Evolutionary conservation across 768 basidiomycete species (phyloP), one percentile per base, ranked within the genome.

Genomic region (Pleurotus pulmonarius): DNA sequence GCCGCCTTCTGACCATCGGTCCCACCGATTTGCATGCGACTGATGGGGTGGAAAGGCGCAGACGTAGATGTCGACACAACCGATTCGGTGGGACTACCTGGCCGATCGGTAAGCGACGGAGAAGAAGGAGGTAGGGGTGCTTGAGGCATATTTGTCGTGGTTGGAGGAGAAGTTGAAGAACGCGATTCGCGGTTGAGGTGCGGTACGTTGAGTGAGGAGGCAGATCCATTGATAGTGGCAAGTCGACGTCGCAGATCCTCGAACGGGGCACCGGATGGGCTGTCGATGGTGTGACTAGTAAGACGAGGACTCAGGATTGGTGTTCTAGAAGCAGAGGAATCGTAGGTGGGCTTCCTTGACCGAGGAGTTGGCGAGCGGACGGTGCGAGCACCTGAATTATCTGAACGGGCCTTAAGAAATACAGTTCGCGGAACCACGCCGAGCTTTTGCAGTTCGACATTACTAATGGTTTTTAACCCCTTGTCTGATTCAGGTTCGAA

Each of bases 341-440:
- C 69, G 24, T 71, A 60, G 1, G 64, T 69, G 5, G 73, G 73
- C 46, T 75, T 70, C 56, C 76, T 75, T 29, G 80, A 75, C 5
- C 71, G 68, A 12, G 67, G 62, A 20, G 73, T 69, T 3, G 67
- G 58, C 2, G 73, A 55, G 20, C 79, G 81, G 25, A 79, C 75
- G 12, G 73, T 65, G 64, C 69, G 75, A 52, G 62, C 61, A 12
- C 70, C 56, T 9, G 69, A 54, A 5, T 86, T 83, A 5, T 73
- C 66, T 20, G 70, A 65, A 24, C 80, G 73, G n/a, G 81, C 65
- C 63, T 82, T 90, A 61, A 97, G 74, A 70, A 98, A 97, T 16
- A 97, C 86, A 0, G 93, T 97, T 58, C 92, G 92, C 11, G 94
- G 93, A 0, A 94, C 90, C 4, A 95, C 88, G 1, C 88, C 88